Evolutionary conservation across 2,329 filamentous ascomycete genomes (phyloP), one percentile per base, ranked within the genome.

Genomic region (Phaeosphaeriaceae sp.): DNA sequence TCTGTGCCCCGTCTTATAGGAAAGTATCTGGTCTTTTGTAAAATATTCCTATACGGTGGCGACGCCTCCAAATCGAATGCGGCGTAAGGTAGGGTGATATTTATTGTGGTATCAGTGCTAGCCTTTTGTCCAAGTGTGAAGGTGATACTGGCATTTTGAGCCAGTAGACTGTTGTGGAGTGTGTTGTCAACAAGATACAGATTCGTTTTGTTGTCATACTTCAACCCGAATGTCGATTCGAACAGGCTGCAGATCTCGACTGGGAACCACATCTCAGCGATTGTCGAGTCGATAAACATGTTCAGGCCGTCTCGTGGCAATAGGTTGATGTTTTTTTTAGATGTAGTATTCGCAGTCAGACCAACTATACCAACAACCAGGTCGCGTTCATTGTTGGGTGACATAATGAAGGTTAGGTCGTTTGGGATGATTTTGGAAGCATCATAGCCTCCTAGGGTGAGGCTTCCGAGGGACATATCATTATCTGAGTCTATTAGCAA

Each of bases 361-460:
- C 65, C 70, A 44, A 74, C 72, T 15, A 81, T 80, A 17, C 80
- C 82, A n/a, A 87, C 80, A 17, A 89, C 78, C 15, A 86, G 72
- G 52, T 86, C 80, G 40, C 82, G 77, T 28, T 85, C 83, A 41
- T 83, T 78, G 61, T 84, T 80, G 37, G 80, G 76, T 13, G 77
- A 75, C 35, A 83, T 74, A 37, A 74, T 79, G 67, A 90, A 90
- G 1, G 77, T 77, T 11, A 79, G 76, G 45, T 85, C 75, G 66
- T 90, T 88, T 1, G 79, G 73, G 26, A 83, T 75, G 50, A 88
- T 84, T 35, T 86, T 81, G 35, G 82, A 80, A 11, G 77, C 70
- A 65, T 91, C 88, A 64, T 87, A 90, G 21, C 89, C 88, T 17
- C 89, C 88, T 8, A 92, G 74, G 0, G 85, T 88, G 37, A 91